A percentile compares a stretch with the other conserved stretches of the same genome.
Conservation (phyloP, 305 asterid species). For the Coffea humblotiana region DNA sequence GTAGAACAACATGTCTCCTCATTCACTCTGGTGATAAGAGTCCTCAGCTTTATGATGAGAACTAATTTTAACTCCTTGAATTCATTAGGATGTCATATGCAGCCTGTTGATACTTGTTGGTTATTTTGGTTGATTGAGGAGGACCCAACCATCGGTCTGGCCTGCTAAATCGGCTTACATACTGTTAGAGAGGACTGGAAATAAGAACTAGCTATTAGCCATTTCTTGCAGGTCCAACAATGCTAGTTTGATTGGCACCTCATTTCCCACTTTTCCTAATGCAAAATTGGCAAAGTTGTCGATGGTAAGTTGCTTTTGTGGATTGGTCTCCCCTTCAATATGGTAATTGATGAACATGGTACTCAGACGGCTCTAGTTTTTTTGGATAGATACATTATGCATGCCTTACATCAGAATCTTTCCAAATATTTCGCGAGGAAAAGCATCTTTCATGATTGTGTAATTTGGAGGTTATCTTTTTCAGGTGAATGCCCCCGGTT, state of each 20-base stretch:
- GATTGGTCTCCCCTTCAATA: background rate
- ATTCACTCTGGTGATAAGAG: too few species aligned
- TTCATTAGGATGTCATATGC: background rate
- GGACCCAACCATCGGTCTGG: too few species aligned
- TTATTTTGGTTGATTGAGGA: background rate
- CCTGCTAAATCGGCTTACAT: too few species aligned
- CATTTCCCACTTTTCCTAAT: background rate
- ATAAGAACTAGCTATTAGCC: too few species aligned
- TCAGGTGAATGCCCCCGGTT: constrained; percentile 11
- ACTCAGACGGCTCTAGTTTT: background rate
- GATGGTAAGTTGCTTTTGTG: background rate
- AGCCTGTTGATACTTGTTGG: background rate
- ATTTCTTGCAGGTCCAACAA: too few species aligned
- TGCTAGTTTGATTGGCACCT: background rate
- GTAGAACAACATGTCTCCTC: too few species aligned
- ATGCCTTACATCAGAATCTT: background rate
- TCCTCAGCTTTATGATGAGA: background rate
- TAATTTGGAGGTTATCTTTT: constrained; percentile 18
- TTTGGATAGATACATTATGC: background rate
- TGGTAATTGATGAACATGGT: background rate
- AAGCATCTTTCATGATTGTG: constrained; percentile 23
- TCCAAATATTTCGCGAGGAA: constrained; percentile 24
- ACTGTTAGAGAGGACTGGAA: too few species aligned
- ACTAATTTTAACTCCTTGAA: background rate
- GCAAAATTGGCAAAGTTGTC: background rate